Evolutionary conservation across 2,329 filamentous ascomycete species (phyloP).

Genomic region (Aspergillus ochraceus): DNA sequence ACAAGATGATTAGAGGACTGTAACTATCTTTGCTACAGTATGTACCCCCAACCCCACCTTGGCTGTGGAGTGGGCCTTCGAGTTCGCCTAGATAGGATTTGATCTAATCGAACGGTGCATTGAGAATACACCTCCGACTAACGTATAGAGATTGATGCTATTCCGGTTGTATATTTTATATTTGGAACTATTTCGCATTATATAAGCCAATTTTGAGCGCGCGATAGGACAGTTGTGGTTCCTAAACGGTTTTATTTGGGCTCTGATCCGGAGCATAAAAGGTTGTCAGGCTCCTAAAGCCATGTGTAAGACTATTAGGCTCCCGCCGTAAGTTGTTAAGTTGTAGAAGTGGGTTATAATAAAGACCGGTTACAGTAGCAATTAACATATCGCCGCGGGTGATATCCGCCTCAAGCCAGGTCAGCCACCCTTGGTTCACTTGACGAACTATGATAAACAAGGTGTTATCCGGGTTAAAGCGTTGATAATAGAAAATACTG

Average conservation of each 20-base stretch:
- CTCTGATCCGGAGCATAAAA: not conserved
- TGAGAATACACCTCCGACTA: too few species aligned
- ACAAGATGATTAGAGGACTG: too few species aligned
- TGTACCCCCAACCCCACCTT: too few species aligned
- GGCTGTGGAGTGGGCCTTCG: too few species aligned
- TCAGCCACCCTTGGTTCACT: not conserved
- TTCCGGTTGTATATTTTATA: not conserved
- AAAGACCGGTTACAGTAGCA: not conserved
- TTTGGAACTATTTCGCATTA: not conserved
- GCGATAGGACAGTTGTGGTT: not conserved
- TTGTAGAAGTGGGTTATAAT: not conserved
- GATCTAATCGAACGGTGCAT: too few species aligned
- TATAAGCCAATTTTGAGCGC: not conserved
- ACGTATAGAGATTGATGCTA: too few species aligned
- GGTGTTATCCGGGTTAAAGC: not conserved
- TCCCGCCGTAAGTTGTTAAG: not conserved
- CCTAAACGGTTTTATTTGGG: not conserved
- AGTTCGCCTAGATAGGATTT: too few species aligned
- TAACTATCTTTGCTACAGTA: too few species aligned
- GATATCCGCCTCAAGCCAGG: not conserved
- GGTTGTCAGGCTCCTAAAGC: not conserved
- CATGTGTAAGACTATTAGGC: not conserved
- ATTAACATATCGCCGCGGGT: not conserved
- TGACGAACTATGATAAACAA: not conserved
- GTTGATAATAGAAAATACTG: not conserved